Percentiles rank a stretch among this genome's conserved stretches.
phyloP scores from a whole-genome alignment of 1,139 yeast species.

The Pichia sp. region DNA sequence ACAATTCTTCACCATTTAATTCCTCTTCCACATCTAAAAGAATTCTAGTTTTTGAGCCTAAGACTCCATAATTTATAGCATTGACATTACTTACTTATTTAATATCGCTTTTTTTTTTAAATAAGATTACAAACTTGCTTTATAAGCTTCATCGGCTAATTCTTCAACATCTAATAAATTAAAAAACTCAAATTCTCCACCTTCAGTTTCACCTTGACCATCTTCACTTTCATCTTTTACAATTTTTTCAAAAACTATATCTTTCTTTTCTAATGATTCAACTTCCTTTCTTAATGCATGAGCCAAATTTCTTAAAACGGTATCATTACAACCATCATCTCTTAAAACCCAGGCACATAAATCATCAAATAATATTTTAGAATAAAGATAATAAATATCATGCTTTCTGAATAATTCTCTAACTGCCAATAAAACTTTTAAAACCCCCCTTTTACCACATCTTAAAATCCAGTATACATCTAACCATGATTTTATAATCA shows the following conservation, averaged over 20 bases:
- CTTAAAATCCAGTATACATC: constrained; percentile 63
- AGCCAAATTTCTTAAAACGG: constrained; percentile 53
- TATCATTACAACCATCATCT: constrained; percentile 43
- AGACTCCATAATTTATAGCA: constrained; percentile 6
- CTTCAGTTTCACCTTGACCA: background rate
- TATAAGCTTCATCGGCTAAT: constrained; percentile 49
- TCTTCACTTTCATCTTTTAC: constrained; percentile 15
- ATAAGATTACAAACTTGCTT: background rate
- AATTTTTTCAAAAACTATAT: constrained; percentile 35
- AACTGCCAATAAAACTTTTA: constrained; percentile 51
- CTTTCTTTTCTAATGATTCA: constrained; percentile 24
- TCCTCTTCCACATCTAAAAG: background rate
- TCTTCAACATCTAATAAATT: constrained; percentile 45
- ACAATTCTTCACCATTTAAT: background rate
- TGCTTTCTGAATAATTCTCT: constrained; percentile 76
- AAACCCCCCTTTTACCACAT: constrained; percentile 62
- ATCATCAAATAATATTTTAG: constrained; percentile 74
- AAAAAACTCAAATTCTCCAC: constrained; percentile 36
- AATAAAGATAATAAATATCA: constrained; percentile 85
- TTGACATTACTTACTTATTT: background rate
- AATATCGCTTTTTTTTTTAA: background rate
- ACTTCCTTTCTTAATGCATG: constrained; percentile 48
- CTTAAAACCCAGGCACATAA: constrained; percentile 71
- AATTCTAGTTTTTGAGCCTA: constrained; percentile 1
- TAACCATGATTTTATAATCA: constrained; percentile 60